These are phyloP conservation scores for Globisporangium nunn DNA, from an alignment of 352 stramenopile genomes.

Conservation along the genomic window DNA sequence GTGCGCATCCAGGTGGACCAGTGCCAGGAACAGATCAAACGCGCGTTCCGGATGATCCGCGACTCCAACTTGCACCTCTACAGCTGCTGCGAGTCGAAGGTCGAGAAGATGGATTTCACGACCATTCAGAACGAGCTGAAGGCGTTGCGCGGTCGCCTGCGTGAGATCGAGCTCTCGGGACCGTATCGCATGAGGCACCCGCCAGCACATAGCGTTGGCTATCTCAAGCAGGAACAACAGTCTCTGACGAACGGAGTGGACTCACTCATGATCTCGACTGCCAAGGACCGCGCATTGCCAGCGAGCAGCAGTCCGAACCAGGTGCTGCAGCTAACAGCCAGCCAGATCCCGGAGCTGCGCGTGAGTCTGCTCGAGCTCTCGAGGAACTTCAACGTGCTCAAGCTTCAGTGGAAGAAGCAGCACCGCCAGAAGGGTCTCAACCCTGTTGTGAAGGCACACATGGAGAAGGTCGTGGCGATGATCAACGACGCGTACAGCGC, in stretches of 20 bases:
- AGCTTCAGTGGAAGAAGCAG: conserved; percentile 53
- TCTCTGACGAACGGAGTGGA: neutral
- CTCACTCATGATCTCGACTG: conserved; percentile 8
- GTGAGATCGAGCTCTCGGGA: conserved; percentile 16
- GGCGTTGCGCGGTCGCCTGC: conserved; percentile 29
- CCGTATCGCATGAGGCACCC: conserved; percentile 6
- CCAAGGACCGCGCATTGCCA: neutral
- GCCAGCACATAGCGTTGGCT: neutral
- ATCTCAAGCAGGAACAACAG: neutral
- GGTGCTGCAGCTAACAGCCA: conserved; percentile 17
- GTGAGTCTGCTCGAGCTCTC: conserved; percentile 67
- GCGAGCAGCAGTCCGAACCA: neutral
- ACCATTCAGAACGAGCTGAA: conserved; percentile 47
- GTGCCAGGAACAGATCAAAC: conserved; percentile 62
- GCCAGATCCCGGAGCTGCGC: conserved; percentile 58
- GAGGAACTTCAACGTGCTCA: conserved; percentile 60
- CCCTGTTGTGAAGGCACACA: conserved; percentile 46
- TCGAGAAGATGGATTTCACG: conserved; percentile 39
- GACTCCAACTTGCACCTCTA: conserved; percentile 63
- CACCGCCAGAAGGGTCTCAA: conserved; percentile 33
- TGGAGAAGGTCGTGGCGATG: conserved; percentile 60
- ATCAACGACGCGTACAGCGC: conserved; percentile 68
- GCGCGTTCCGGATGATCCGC: conserved; percentile 56
- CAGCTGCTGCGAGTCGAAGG: conserved; percentile 56
- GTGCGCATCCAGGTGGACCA: conserved; percentile 51